Base-by-base conservation (phyloP, 2,329 filamentous ascomycete genomes). In the Talaromyces sp. region DNA sequence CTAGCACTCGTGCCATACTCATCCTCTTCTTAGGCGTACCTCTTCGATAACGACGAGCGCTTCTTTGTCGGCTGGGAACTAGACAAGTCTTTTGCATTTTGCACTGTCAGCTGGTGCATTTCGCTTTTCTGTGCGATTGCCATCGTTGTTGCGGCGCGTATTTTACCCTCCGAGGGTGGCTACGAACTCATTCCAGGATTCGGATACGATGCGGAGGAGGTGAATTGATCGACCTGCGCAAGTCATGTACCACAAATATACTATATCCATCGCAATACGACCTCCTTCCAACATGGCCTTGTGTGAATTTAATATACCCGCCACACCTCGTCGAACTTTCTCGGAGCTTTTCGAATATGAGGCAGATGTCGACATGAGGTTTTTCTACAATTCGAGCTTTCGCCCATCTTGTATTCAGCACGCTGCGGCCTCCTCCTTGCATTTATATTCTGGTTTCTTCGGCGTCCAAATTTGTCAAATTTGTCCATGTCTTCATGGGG, bases 31-130 rank as follows among this genome's bases (percentile, higher is more conserved):
- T 68, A 96, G 92, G 88, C 91, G 18, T 95, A 91, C 73, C 82
- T 96, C 18, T 93, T 87, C 74, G 88, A 96, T 67, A 83, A 93
- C 71, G 90, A 96, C 73, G 85, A 89, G 56, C 87, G 91, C 68
- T 97, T 97, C 74, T 87, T 88, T 70, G 83, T 89, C 18, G 92
- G 92, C 64, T 97, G 92, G 90, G 82, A 83, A 64, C 83, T 97
- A 61, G 92, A 91, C 70, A 85, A 84, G 60, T 91, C 90, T 1
- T 97, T 90, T 86, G 84, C 89, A 35, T 83, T 96, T 61, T 86
- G 85, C 73, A 87, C 84, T 25, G 79, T 84, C 28, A 86, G 83
- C 68, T 88, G 85, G 84, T 79, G 76, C 60, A 72, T 86, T 2
- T 76, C 84, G 64, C 67, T 84, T 37, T 65, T 86, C 16, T 82